These are phyloP conservation scores for Apostasia shenzhenica DNA, from an alignment of 106 monocot species.

Conservation along the genomic window DNA sequence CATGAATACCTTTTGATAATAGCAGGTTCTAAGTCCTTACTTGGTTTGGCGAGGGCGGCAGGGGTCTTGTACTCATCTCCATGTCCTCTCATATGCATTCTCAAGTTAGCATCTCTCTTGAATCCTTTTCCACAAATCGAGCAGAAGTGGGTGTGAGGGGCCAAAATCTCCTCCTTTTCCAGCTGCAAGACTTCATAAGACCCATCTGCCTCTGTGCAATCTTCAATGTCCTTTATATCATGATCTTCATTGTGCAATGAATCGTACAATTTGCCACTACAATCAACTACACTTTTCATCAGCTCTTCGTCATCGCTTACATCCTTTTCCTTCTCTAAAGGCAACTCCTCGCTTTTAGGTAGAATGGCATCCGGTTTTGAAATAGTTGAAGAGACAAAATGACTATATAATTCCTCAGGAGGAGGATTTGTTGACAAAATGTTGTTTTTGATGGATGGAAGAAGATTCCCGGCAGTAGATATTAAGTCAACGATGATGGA, in stretches of 20 bases:
- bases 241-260: conserved; percentile 38
- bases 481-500: conserved; percentile 78
- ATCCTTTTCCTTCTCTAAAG: conserved; percentile 2
- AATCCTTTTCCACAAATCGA: conserved; percentile 86
- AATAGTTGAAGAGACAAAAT: background rate
- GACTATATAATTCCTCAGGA: conserved; percentile 1
- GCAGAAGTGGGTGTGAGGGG: conserved; percentile 92
- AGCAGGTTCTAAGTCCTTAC: conserved; percentile 33
- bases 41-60: conserved; percentile 82
- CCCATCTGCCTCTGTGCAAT: conserved; percentile 48
- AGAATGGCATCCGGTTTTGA: background rate
- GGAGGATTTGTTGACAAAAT: conserved; percentile 30
- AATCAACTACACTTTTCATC: conserved; percentile 14
- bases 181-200: conserved; percentile 77
- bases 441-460: conserved; percentile 59
- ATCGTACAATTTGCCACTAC: conserved; percentile 20
- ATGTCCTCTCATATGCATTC: conserved; percentile 99
- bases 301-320: conserved; percentile 12
- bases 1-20: conserved; percentile 72
- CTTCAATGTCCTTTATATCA: conserved; percentile 48
- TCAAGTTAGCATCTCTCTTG: conserved; percentile 82
- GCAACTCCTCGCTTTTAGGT: background rate
- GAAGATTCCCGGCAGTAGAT: conserved; percentile 61
- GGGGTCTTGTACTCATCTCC: conserved; percentile 94
- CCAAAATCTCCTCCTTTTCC: conserved; percentile 87